Percentiles rank a stretch among this genome's conserved stretches.
phyloP scores from a whole-genome alignment of 2,329 filamentous ascomycete genomes.

The Paraphaeosphaeria sporulosa region DNA sequence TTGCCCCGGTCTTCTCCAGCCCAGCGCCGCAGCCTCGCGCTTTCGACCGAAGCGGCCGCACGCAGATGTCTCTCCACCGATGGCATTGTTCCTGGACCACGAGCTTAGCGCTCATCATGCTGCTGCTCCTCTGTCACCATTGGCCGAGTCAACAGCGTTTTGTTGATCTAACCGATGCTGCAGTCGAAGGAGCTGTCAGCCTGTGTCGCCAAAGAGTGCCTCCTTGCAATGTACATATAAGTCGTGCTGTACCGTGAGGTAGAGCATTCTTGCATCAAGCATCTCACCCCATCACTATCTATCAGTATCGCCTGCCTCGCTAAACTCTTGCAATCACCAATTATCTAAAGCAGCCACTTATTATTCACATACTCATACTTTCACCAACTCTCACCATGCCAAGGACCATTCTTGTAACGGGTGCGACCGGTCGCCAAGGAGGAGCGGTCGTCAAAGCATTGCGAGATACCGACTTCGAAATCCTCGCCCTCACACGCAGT shows the following conservation, averaged over 20 bases:
- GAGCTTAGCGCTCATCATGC: not conserved
- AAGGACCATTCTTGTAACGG: constrained; percentile 49
- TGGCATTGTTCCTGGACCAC: not conserved
- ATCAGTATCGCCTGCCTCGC: not conserved
- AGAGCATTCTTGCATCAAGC: not conserved
- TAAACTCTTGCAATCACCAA: not conserved
- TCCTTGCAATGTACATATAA: not conserved
- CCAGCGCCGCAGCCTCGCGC: constrained; percentile 6
- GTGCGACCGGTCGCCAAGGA: constrained; percentile 54
- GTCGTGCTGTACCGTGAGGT: not conserved
- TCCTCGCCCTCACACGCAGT: constrained; percentile 65
- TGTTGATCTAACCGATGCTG: not conserved
- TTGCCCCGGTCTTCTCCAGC: not conserved
- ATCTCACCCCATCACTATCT: not conserved
- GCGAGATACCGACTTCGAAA: constrained; percentile 50
- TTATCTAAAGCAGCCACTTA: not conserved
- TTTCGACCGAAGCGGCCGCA: not conserved
- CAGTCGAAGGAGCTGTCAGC: not conserved
- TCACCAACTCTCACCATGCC: constrained; percentile 31
- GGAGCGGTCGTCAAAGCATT: constrained; percentile 50
- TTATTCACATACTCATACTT: not conserved
- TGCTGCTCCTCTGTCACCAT: not conserved
- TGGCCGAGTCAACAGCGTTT: too few relatives aligned
- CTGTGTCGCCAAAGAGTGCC: not conserved
- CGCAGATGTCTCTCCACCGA: constrained; percentile 1